Conservation (phyloP, 768 basidiomycete species). For the Chalciporus piperatus region DNA sequence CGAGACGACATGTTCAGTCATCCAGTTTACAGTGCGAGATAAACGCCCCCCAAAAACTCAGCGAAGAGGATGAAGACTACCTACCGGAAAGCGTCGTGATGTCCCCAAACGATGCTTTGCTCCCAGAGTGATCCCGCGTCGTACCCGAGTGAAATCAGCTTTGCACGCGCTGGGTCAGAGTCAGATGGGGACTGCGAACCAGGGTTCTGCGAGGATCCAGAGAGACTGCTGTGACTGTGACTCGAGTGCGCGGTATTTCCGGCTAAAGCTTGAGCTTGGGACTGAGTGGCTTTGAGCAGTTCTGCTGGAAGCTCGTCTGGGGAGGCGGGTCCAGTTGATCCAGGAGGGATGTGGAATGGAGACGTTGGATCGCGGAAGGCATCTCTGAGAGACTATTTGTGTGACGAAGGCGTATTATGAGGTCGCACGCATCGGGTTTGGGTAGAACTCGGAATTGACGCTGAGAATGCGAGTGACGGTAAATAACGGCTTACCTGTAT, state of each 20-base stretch:
- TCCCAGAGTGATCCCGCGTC: constrained; percentile 73
- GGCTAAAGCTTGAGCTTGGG: not conserved
- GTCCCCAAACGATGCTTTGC: constrained; percentile 76
- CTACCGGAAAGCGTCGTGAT: constrained; percentile 76
- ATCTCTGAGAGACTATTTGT: constrained; percentile 53
- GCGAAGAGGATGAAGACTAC: constrained; percentile 22
- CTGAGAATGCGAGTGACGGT: not conserved
- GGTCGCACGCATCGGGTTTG: no score
- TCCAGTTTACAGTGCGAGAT: not conserved
- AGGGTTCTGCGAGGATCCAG: not conserved
- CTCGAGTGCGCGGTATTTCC: not conserved
- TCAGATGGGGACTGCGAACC: not conserved
- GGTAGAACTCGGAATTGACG: not conserved
- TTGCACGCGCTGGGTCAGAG: constrained; percentile 33
- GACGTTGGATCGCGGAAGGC: constrained; percentile 62
- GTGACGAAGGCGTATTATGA: not conserved
- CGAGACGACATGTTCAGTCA: not conserved
- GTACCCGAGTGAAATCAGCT: constrained; percentile 48
- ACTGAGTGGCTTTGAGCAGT: not conserved
- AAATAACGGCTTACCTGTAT: constrained; percentile 20
- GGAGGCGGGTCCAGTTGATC: constrained; percentile 55
- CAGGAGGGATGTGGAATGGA: constrained; percentile 63
- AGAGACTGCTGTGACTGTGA: not conserved
- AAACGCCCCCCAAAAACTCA: no score
- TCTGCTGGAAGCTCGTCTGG: constrained; percentile 42